Evolutionary conservation across 2,329 filamentous ascomycete species (phyloP).

Genomic region (Verticillium nubilum): DNA sequence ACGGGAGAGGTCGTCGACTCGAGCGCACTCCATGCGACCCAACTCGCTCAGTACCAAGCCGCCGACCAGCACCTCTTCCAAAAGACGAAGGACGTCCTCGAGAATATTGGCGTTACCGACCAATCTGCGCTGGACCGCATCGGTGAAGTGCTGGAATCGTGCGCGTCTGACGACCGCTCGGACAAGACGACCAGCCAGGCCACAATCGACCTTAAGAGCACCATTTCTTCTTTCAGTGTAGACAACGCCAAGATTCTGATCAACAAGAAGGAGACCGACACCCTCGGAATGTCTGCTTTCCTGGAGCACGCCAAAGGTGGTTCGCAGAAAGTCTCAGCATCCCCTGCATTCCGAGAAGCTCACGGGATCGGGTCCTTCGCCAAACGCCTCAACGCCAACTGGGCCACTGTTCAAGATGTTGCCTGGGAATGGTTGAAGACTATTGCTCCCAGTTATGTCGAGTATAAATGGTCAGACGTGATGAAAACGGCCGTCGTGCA

Average conservation of each 20-base stretch:
- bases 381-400: conserved; percentile 38
- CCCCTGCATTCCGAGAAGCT: conserved; percentile 44
- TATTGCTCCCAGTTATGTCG: conserved; percentile 45
- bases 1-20: conserved; percentile 48
- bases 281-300: conserved; percentile 54
- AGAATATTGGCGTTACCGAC: conserved; percentile 49
- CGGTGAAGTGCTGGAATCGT: conserved; percentile 46
- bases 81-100: conserved; percentile 48
- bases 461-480: conserved; percentile 51
- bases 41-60: conserved; percentile 52
- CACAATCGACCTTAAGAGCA: conserved; percentile 43
- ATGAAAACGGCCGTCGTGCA: conserved; percentile 54
- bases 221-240: conserved; percentile 45
- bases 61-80: conserved; percentile 52
- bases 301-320: conserved; percentile 57
- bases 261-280: conserved; percentile 45
- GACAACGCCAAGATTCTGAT: conserved; percentile 48
- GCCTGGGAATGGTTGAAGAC: conserved; percentile 52
- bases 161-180: conserved; percentile 43
- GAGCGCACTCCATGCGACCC: conserved; percentile 44
- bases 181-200: conserved; percentile 39
- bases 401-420: conserved; percentile 51
- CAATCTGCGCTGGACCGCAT: conserved; percentile 37
- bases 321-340: conserved; percentile 42
- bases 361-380: conserved; percentile 49